A percentile compares a stretch with the other conserved stretches of the same genome.
Conservation (phyloP, 805 yeast genomes). For the Myxozyma vanderwaltii region DNA sequence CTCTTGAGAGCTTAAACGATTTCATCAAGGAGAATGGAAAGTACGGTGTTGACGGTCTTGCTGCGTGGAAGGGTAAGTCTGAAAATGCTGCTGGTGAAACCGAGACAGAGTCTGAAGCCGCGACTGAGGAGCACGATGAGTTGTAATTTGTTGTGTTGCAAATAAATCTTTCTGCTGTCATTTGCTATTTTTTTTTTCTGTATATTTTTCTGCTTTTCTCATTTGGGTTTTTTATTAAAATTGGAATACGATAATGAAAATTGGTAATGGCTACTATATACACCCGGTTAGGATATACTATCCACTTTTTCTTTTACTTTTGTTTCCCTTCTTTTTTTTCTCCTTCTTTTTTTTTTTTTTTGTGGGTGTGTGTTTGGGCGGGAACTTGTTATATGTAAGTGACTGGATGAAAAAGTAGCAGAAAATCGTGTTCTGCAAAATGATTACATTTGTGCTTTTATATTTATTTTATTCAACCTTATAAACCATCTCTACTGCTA, state of each 20-base stretch:
- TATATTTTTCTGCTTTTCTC: neutral
- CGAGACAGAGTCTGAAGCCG: neutral
- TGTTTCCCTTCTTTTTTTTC: too few species aligned
- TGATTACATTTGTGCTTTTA: too few species aligned
- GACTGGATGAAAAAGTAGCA: too few species aligned
- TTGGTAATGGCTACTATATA: neutral
- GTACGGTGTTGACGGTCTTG: conserved; percentile 57
- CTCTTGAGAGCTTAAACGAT: conserved; percentile 64
- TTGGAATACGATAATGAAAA: neutral
- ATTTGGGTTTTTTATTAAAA: conserved; percentile 1
- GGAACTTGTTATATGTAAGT: too few species aligned
- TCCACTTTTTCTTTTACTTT: too few species aligned
- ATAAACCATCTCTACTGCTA: too few species aligned
- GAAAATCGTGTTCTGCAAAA: too few species aligned
- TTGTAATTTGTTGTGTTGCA: neutral
- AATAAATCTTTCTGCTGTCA: neutral
- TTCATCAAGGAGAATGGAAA: conserved; percentile 75
- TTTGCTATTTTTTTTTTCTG: neutral
- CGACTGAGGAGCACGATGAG: conserved; percentile 18
- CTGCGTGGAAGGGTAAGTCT: neutral
- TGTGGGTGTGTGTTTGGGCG: too few species aligned
- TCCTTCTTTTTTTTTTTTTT: neutral
- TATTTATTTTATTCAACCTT: too few species aligned
- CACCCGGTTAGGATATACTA: too few species aligned
- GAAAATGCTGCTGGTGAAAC: neutral